phyloP scores from a whole-genome alignment of 306 rosid species.

The Ammopiptanthus mongolicus region DNA sequence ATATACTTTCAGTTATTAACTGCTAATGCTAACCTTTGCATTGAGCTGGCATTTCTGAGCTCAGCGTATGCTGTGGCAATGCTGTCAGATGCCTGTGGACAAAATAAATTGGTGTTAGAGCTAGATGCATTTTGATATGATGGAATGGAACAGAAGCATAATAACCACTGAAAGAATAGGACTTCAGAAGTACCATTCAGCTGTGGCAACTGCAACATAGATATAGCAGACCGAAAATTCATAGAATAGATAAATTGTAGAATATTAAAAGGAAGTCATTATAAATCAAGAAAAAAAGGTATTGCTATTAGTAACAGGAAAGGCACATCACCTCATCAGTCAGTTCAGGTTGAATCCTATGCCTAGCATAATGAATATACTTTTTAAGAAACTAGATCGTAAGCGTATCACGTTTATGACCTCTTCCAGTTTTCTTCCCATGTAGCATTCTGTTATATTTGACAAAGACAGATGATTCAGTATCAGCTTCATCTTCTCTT shows the following conservation, averaged over 20 bases:
- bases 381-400: slow-evolving; percentile 92
- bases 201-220: background rate
- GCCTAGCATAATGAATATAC: slow-evolving; percentile 95
- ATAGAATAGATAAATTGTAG: background rate
- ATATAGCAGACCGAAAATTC: background rate
- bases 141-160: background rate
- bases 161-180: slow-evolving; percentile 10
- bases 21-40: slow-evolving; percentile 60
- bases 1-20: background rate
- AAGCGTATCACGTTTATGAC: slow-evolving; percentile 77
- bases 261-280: no score
- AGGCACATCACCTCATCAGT: slow-evolving; percentile 73
- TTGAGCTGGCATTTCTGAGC: slow-evolving; percentile 75
- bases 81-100: slow-evolving; percentile 81
- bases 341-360: slow-evolving; percentile 95
- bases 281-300: no score
- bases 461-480: slow-evolving; percentile 73
- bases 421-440: slow-evolving; percentile 64
- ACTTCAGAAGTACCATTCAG: background rate
- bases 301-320: background rate
- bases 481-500: slow-evolving; percentile 82
- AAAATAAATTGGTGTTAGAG: slow-evolving; percentile 3
- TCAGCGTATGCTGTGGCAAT: slow-evolving; percentile 94
- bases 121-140: background rate
- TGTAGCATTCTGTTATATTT: slow-evolving; percentile 90